Percentiles rank a stretch among this genome's conserved stretches.
Evolutionary conservation across 192 early-diverging fungal species (phyloP).

Genomic region (Backusella parvicylindrica): DNA sequence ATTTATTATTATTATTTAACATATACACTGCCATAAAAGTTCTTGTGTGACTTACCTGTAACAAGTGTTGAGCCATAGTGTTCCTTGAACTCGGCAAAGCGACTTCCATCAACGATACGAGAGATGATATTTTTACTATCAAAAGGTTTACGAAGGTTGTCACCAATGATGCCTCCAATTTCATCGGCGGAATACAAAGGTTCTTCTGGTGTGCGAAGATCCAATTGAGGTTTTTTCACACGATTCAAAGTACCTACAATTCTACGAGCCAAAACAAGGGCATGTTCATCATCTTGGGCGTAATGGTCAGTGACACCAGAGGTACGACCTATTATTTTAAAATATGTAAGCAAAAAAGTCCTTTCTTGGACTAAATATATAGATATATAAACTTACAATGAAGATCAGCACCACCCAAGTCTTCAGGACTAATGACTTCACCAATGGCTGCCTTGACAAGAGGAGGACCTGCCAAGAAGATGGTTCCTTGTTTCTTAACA

Average conservation of each 20-base stretch:
- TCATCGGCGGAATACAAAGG: slow-evolving; percentile 82
- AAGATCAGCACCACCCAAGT: slow-evolving; percentile 92
- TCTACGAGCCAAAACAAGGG: slow-evolving; percentile 77
- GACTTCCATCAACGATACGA: slow-evolving; percentile 89
- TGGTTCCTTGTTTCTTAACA: slow-evolving; percentile 92
- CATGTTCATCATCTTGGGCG: slow-evolving; percentile 85
- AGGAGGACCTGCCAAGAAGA: slow-evolving; percentile 95
- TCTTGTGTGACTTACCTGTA: slow-evolving; percentile 53
- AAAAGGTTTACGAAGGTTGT: slow-evolving; percentile 83
- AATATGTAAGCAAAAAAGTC: background rate
- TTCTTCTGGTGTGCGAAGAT: slow-evolving; percentile 55
- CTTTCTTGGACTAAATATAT: background rate
- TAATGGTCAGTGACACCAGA: slow-evolving; percentile 96
- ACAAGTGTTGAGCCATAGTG: slow-evolving; percentile 86
- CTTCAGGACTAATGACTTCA: slow-evolving; percentile 89
- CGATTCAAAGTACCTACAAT: slow-evolving; percentile 87
- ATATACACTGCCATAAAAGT: background rate
- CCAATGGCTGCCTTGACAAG: slow-evolving; percentile 96
- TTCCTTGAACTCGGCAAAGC: slow-evolving; percentile 92
- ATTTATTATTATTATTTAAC: background rate
- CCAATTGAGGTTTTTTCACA: slow-evolving; percentile 54
- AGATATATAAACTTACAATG: slow-evolving; percentile 74
- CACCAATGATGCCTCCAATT: slow-evolving; percentile 92
- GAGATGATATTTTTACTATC: slow-evolving; percentile 93
- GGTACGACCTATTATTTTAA: slow-evolving; percentile 49